phyloP scores from a whole-genome alignment of 2,329 filamentous ascomycete species.

The Monilinia fructicola region DNA sequence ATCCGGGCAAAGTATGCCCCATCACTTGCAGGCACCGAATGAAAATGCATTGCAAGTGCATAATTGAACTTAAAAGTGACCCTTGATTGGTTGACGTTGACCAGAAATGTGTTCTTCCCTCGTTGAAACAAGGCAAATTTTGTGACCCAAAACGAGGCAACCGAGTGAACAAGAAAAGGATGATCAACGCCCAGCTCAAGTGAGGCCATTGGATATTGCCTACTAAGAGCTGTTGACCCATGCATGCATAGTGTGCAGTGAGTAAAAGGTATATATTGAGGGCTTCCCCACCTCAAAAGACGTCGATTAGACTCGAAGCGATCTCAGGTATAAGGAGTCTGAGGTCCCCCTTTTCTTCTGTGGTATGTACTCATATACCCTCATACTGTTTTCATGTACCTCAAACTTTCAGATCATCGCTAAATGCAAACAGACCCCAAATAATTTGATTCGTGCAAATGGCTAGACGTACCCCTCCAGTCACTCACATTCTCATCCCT shows the following conservation, averaged over 20 bases:
- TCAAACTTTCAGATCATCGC: constrained; percentile 33
- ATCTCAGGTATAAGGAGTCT: constrained; percentile 5
- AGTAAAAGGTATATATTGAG: constrained; percentile 30
- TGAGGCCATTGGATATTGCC: constrained; percentile 19
- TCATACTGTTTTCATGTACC: constrained; percentile 19
- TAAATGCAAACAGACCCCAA: constrained; percentile 32
- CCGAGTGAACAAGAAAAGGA: constrained; percentile 28
- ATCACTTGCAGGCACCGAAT: constrained; percentile 22
- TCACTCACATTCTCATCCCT: constrained; percentile 17
- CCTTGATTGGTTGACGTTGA: constrained; percentile 17
- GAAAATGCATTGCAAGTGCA: constrained; percentile 21
- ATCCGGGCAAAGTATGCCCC: constrained; percentile 4
- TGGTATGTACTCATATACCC: constrained; percentile 5
- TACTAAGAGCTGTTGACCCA: constrained; percentile 30
- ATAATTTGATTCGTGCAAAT: constrained; percentile 31
- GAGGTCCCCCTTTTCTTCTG: neutral
- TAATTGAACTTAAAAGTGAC: neutral
- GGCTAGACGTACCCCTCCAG: constrained; percentile 29
- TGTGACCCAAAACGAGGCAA: constrained; percentile 32
- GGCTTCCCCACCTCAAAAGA: constrained; percentile 25
- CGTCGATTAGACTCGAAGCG: constrained; percentile 1
- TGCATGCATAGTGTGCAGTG: constrained; percentile 21
- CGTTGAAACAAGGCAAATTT: constrained; percentile 26
- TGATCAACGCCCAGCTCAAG: constrained; percentile 27
- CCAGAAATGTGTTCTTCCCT: constrained; percentile 24